Conservation (phyloP, 2,329 filamentous ascomycete species). For the Stemphylium vesicarium region DNA sequence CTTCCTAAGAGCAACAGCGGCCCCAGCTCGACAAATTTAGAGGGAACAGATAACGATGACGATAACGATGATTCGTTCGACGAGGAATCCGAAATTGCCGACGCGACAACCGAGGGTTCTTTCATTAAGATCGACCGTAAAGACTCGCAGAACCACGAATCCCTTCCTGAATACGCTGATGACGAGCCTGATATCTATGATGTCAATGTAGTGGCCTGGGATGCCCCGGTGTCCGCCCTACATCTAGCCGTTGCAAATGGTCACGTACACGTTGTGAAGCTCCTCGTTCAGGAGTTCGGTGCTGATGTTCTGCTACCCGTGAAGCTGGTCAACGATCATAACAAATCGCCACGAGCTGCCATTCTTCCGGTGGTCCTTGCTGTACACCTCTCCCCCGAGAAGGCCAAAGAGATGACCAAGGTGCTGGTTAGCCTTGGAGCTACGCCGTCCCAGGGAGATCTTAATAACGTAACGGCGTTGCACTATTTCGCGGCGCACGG, state of each 20-base stretch:
- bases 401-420: constrained; percentile 69
- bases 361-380: constrained; percentile 75
- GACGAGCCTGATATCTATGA: constrained; percentile 81
- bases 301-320: constrained; percentile 78
- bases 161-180: constrained; percentile 60
- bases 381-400: constrained; percentile 65
- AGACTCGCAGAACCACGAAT: constrained; percentile 50
- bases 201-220: constrained; percentile 80
- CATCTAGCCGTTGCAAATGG: constrained; percentile 80
- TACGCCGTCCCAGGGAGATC: constrained; percentile 74
- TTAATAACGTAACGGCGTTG: constrained; percentile 68
- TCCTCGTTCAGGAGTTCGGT: constrained; percentile 73
- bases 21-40: neutral
- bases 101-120: constrained; percentile 73
- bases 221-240: constrained; percentile 73
- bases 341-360: constrained; percentile 61
- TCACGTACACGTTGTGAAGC: constrained; percentile 70
- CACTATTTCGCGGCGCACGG: constrained; percentile 50
- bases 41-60: constrained; percentile 54
- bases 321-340: constrained; percentile 62
- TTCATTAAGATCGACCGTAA: constrained; percentile 65
- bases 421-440: constrained; percentile 73
- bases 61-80: constrained; percentile 61
- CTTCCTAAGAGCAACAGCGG: neutral
- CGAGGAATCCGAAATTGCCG: constrained; percentile 49